phyloP scores from a whole-genome alignment of 2,329 filamentous ascomycete genomes.

The Geosmithia putterillii region DNA sequence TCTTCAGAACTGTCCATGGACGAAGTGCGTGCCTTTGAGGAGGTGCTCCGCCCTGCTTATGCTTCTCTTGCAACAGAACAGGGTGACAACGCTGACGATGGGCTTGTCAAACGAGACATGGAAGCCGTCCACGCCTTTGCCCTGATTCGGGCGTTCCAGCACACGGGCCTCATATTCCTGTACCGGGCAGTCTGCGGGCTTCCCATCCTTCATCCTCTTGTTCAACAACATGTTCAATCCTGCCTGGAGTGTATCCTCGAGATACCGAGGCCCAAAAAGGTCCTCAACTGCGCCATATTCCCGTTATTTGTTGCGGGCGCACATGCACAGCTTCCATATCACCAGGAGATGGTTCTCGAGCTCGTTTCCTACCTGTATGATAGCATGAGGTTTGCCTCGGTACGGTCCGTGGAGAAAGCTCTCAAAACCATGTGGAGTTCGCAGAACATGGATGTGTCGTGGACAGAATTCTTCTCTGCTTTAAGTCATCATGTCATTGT shows the following conservation, averaged over 20 bases:
- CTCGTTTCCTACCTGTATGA: conserved; percentile 13
- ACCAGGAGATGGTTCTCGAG: conserved; percentile 11
- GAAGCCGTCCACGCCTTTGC: conserved; percentile 19
- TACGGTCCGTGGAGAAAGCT: conserved; percentile 19
- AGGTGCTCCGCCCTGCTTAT: conserved; percentile 12
- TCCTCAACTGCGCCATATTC: conserved; percentile 24
- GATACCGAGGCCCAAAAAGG: conserved; percentile 19
- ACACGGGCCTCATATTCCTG: conserved; percentile 26
- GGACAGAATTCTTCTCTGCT: conserved; percentile 11
- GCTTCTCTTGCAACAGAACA: conserved; percentile 8
- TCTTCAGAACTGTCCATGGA: conserved; percentile 13
- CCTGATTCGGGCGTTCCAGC: conserved; percentile 25
- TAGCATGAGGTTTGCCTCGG: conserved; percentile 18
- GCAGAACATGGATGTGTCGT: conserved; percentile 6
- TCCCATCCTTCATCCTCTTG: conserved; percentile 21
- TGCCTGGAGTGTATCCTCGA: conserved; percentile 23
- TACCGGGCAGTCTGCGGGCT: conserved; percentile 28
- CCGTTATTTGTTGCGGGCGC: conserved; percentile 23
- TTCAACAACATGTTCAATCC: conserved; percentile 23
- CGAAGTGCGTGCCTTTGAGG: conserved; percentile 14
- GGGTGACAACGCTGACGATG: conserved; percentile 1
- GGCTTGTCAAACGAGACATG: conserved; percentile 7
- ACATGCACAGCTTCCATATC: conserved; percentile 15
- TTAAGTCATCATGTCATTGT: conserved; percentile 12
- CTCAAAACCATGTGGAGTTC: conserved; percentile 11